Conservation (phyloP, 2,329 filamentous ascomycete genomes). For the Chaetomiaceae sp. region DNA sequence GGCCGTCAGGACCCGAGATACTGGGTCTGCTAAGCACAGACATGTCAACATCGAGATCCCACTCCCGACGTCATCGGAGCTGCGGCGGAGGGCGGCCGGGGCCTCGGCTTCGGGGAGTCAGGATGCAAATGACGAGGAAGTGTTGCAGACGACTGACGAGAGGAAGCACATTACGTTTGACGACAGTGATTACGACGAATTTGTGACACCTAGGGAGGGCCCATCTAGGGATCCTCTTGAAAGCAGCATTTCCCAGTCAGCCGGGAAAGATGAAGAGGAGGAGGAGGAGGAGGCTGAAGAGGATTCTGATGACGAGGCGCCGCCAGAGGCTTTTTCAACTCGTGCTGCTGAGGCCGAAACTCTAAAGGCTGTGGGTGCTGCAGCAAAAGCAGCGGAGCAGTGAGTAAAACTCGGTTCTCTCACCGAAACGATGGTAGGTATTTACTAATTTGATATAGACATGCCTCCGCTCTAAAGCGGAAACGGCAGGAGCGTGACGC, state of each 20-base stretch:
- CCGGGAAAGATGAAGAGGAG: constrained; percentile 31
- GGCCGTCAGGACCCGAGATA: constrained; percentile 21
- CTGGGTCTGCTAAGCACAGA: constrained; percentile 21
- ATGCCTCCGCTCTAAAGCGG: constrained; percentile 47
- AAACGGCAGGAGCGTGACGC: constrained; percentile 54
- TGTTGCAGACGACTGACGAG: constrained; percentile 27
- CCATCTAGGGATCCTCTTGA: constrained; percentile 26
- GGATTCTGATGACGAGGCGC: constrained; percentile 49
- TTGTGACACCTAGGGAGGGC: constrained; percentile 31
- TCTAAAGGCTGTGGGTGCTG: constrained; percentile 43
- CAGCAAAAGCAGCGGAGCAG: constrained; percentile 49
- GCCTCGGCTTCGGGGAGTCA: constrained; percentile 13
- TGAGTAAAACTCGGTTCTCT: constrained; percentile 33
- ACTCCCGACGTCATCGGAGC: constrained; percentile 19
- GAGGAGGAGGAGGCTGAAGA: constrained; percentile 43
- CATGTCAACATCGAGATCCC: constrained; percentile 29
- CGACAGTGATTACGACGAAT: constrained; percentile 30
- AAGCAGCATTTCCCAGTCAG: neutral
- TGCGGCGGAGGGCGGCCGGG: constrained; percentile 4
- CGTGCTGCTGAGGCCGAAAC: constrained; percentile 44
- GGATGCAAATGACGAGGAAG: constrained; percentile 20
- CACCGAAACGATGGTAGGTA: neutral
- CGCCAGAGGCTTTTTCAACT: constrained; percentile 57
- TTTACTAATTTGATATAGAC: constrained; percentile 33
- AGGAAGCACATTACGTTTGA: constrained; percentile 31